A percentile compares a stretch with the other conserved stretches of the same genome.
These are phyloP conservation scores for Salix udensis DNA, from an alignment of 345 rosid species.

Conservation along the genomic window DNA sequence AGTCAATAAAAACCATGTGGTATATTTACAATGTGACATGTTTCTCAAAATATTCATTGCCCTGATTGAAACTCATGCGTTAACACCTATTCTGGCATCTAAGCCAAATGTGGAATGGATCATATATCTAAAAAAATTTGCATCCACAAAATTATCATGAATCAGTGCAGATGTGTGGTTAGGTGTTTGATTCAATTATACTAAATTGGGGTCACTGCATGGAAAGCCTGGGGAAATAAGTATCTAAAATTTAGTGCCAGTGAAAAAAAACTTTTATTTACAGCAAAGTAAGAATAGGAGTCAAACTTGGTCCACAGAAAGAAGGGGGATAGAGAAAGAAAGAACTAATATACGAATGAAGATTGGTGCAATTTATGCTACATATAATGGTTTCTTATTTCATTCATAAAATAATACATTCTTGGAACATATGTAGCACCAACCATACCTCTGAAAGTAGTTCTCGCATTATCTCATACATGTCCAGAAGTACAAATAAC, in stretches of 20 bases:
- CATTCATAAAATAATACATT: background rate
- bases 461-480: constrained; percentile 98
- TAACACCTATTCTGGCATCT: background rate
- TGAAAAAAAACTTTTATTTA: background rate
- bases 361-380: background rate
- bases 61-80: background rate
- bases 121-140: background rate
- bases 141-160: constrained; percentile 3
- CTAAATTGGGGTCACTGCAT: background rate
- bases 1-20: background rate
- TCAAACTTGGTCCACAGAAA: background rate
- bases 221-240: background rate
- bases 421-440: background rate
- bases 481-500: constrained; percentile 92
- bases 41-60: constrained; percentile 4
- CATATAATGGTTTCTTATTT: background rate
- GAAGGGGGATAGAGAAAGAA: background rate
- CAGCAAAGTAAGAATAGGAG: background rate
- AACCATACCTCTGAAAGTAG: constrained; percentile 83
- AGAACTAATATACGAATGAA: background rate
- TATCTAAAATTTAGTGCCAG: background rate
- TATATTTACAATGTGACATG: background rate
- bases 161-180: background rate
- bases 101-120: background rate
- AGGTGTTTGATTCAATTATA: too few species aligned